These are phyloP conservation scores for Botrytis sinoallii DNA, from an alignment of 2,329 filamentous ascomycete species.

Conservation along the genomic window DNA sequence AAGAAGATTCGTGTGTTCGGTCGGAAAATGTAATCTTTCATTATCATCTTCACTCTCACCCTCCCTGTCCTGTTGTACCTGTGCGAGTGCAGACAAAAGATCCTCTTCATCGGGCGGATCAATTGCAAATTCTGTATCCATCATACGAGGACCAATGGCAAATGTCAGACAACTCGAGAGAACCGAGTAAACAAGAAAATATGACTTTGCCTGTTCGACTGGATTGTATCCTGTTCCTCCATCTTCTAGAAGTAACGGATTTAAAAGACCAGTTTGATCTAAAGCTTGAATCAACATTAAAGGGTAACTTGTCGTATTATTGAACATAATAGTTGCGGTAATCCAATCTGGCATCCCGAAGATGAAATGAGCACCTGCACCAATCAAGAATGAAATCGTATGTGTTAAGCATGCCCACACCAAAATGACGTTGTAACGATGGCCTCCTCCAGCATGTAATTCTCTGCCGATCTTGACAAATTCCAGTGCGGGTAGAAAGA, in stretches of 20 bases:
- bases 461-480: conserved; percentile 46
- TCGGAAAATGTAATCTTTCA: conserved; percentile 38
- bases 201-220: conserved; percentile 59
- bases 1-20: conserved; percentile 48
- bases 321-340: conserved; percentile 47
- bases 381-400: conserved; percentile 42
- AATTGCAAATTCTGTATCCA: conserved; percentile 46
- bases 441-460: conserved; percentile 40
- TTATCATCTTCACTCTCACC: conserved; percentile 8
- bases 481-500: conserved; percentile 48
- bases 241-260: conserved; percentile 43
- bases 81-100: conserved; percentile 15
- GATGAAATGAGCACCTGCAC: conserved; percentile 39
- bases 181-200: conserved; percentile 64
- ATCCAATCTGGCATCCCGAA: conserved; percentile 47
- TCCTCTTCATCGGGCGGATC: conserved; percentile 34
- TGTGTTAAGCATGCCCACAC: conserved; percentile 45
- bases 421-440: conserved; percentile 42
- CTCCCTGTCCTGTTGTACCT: conserved; percentile 29
- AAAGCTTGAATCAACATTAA: conserved; percentile 44
- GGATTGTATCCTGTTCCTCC: conserved; percentile 47
- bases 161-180: conserved; percentile 63
- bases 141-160: conserved; percentile 57
- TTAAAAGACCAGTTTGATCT: conserved; percentile 50
- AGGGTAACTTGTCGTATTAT: conserved; percentile 49